Evolutionary conservation across 2,329 filamentous ascomycete species (phyloP).

Genomic region (Fusarium haematococcum): DNA sequence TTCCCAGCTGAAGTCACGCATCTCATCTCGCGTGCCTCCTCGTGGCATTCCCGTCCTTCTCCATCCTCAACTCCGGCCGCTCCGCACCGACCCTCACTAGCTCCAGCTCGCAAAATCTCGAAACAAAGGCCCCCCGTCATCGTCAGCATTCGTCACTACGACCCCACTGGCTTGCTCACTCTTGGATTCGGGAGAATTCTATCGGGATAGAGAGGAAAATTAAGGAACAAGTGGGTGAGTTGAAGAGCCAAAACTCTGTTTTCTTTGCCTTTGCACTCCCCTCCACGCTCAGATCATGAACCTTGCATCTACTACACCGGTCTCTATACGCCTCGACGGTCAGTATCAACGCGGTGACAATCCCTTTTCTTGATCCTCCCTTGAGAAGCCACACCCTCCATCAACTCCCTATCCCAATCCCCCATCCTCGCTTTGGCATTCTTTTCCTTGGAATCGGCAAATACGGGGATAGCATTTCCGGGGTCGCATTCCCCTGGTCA

Average conservation of each 20-base stretch:
- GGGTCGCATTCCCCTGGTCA: conserved; percentile 34
- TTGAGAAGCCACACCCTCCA: conserved; percentile 27
- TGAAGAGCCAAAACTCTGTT: conserved; percentile 15
- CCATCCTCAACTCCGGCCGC: conserved; percentile 32
- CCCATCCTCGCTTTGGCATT: conserved; percentile 35
- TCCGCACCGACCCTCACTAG: conserved; percentile 39
- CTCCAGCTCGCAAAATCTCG: conserved; percentile 30
- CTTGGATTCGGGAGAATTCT: conserved; percentile 24
- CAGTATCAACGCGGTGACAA: conserved; percentile 23
- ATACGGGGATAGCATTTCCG: conserved; percentile 23
- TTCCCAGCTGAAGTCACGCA: conserved; percentile 20
- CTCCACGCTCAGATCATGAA: neutral
- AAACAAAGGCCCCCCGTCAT: conserved; percentile 28
- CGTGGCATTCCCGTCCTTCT: conserved; percentile 30
- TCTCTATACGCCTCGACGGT: neutral
- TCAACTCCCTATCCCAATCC: conserved; percentile 29
- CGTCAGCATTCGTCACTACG: conserved; percentile 40
- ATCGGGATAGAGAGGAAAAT: conserved; percentile 12
- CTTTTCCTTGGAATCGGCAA: conserved; percentile 24
- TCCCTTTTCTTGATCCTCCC: conserved; percentile 27
- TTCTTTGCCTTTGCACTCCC: conserved; percentile 1
- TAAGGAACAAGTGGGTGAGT: conserved; percentile 7
- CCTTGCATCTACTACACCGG: neutral
- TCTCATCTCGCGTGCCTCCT: conserved; percentile 26
- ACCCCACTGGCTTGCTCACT: conserved; percentile 40